Evolutionary conservation across 2,329 filamentous ascomycete species (phyloP).

Genomic region (Trichoderma cornu-damae): DNA sequence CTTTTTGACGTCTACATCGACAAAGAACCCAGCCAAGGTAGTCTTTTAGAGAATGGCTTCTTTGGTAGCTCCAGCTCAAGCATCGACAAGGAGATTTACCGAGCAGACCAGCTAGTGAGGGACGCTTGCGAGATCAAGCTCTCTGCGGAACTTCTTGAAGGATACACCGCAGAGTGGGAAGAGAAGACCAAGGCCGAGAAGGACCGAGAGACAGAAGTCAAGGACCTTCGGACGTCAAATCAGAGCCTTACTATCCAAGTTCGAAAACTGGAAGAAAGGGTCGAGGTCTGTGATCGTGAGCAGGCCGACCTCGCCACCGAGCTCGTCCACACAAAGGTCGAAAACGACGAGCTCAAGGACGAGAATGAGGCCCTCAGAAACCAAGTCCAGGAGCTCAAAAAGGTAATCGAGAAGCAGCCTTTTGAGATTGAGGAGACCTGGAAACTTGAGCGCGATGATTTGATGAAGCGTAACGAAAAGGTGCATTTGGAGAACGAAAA

Average conservation of each 20-base stretch:
- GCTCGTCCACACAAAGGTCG: conserved; percentile 84
- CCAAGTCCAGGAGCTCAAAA: conserved; percentile 78
- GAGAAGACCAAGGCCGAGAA: conserved; percentile 79
- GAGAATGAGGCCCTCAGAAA: conserved; percentile 82
- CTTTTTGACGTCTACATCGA: conserved; percentile 98
- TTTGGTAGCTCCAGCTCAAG: conserved; percentile 88
- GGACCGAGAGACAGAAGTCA: conserved; percentile 76
- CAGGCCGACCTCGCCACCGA: conserved; percentile 89
- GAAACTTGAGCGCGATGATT: conserved; percentile 78
- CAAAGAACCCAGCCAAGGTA: conserved; percentile 83
- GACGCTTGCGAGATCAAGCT: conserved; percentile 88
- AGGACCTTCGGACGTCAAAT: conserved; percentile 63
- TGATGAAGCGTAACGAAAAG: conserved; percentile 88
- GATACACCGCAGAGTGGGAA: conserved; percentile 85
- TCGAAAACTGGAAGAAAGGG: conserved; percentile 79
- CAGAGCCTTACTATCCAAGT: conserved; percentile 65
- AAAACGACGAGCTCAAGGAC: conserved; percentile 84
- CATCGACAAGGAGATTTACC: conserved; percentile 91
- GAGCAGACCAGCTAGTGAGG: conserved; percentile 85
- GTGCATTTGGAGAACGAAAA: conserved; percentile 89
- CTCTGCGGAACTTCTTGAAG: conserved; percentile 72
- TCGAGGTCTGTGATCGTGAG: conserved; percentile 83
- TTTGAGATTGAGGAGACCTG: conserved; percentile 79
- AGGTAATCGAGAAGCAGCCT: conserved; percentile 84
- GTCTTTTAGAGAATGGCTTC: conserved; percentile 92